A percentile compares a stretch with the other conserved stretches of the same genome.
phyloP scores from a whole-genome alignment of 2,329 filamentous ascomycete species.

The Ampelomyces quisqualis region DNA sequence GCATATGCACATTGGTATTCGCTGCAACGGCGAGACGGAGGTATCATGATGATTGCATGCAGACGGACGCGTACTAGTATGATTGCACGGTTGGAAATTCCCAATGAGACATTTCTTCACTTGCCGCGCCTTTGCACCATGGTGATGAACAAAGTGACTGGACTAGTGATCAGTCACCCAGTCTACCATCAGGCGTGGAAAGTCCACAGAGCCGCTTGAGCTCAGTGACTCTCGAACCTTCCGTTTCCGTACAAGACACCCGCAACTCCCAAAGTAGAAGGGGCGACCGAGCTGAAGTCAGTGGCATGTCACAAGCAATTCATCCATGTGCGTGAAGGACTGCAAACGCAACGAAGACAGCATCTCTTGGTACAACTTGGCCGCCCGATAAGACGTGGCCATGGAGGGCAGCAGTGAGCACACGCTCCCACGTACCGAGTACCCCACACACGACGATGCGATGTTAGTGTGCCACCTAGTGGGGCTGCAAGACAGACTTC shows the following conservation, averaged over 20 bases:
- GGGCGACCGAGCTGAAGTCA: background rate
- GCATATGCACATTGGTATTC: constrained; percentile 10
- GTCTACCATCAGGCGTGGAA: no score
- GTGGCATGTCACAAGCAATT: no score
- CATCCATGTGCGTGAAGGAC: no score
- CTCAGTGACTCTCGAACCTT: constrained; percentile 1
- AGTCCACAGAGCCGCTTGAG: constrained; percentile 1
- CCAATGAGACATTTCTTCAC: no score
- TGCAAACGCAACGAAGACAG: no score
- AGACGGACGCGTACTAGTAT: constrained; percentile 15
- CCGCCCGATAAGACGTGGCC: no score
- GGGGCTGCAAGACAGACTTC: constrained; percentile 24
- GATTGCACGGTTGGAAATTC: constrained; percentile 9
- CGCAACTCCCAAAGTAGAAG: constrained; percentile 1
- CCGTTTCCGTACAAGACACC: constrained; percentile 1
- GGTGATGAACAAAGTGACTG: no score
- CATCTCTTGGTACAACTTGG: no score
- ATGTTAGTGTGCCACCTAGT: constrained; percentile 5
- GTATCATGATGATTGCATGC: constrained; percentile 1
- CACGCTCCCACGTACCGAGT: background rate
- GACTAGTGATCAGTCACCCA: no score
- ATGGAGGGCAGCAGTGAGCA: background rate
- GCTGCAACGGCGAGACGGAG: constrained; percentile 9
- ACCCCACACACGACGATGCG: constrained; percentile 1
- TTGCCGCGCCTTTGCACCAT: no score